Conservation (phyloP, 2,329 filamentous ascomycete genomes). For the Pseudogymnoascus pannorum region DNA sequence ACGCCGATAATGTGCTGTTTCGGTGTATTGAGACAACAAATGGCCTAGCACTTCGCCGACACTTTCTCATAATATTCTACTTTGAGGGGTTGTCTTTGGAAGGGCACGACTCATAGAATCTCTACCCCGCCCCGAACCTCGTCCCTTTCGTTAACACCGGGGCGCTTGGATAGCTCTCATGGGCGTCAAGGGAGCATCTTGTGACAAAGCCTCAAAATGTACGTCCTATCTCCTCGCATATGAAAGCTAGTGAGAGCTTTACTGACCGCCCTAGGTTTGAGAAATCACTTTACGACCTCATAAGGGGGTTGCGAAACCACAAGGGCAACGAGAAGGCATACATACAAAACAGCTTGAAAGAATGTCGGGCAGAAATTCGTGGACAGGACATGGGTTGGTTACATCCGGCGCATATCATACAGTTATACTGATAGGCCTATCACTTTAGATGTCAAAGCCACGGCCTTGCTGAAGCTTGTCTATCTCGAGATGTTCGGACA, state of each 20-base stretch:
- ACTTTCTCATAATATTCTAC: neutral
- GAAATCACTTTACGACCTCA: constrained; percentile 98
- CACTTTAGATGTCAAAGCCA: constrained; percentile 78
- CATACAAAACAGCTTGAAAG: constrained; percentile 84
- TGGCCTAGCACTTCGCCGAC: neutral
- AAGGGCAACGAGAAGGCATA: constrained; percentile 94
- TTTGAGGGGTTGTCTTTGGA: neutral
- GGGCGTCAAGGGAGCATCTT: neutral
- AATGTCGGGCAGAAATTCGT: constrained; percentile 89
- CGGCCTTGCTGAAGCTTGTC: constrained; percentile 87
- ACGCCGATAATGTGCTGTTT: neutral
- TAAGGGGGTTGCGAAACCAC: constrained; percentile 88
- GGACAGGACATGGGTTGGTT: constrained; percentile 81
- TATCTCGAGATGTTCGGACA: constrained; percentile 99
- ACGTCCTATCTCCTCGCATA: neutral
- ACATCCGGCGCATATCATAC: neutral
- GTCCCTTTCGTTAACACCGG: neutral
- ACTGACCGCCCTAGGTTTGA: constrained; percentile 66
- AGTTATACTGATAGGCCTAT: constrained; percentile 14
- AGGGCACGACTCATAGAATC: neutral
- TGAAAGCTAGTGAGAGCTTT: constrained; percentile 2
- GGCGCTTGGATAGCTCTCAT: neutral
- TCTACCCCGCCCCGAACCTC: neutral
- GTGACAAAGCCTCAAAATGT: constrained; percentile 7
- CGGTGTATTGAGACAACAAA: constrained; percentile 3